Conservation (phyloP, 768 basidiomycete genomes). For the Coprinopsis cinerea region DNA sequence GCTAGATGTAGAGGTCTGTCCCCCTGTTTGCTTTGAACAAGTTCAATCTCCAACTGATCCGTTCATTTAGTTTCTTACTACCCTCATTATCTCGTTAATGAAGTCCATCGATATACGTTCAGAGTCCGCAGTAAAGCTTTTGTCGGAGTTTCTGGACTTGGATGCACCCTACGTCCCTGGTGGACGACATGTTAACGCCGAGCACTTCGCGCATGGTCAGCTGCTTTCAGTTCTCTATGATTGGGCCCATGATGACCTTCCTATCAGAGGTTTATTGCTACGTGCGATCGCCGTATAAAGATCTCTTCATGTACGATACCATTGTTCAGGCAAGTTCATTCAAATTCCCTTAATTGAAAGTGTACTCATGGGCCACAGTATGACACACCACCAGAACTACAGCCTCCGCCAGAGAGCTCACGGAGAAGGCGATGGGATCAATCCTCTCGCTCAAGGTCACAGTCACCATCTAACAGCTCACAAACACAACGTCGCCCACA, state of each 20-base stretch:
- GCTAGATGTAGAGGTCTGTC: conserved; percentile 80
- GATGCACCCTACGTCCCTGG: conserved; percentile 54
- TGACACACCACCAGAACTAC: conserved; percentile 40
- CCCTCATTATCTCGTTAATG: conserved; percentile 85
- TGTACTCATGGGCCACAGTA: conserved; percentile 38
- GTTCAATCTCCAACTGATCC: conserved; percentile 15
- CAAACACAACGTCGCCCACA: not conserved
- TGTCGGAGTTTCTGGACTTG: conserved; percentile 87
- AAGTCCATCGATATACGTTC: conserved; percentile 90
- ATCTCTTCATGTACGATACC: conserved; percentile 76
- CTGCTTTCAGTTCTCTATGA: conserved; percentile 11
- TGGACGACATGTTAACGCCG: conserved; percentile 62
- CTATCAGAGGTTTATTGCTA: conserved; percentile 79
- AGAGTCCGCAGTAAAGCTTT: conserved; percentile 74
- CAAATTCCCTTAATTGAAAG: conserved; percentile 6
- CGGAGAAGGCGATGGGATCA: conserved; percentile 23
- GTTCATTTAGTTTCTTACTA: conserved; percentile 72
- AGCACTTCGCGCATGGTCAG: conserved; percentile 92
- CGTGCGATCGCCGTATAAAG: conserved; percentile 82
- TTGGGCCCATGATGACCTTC: not conserved
- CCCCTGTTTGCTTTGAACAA: conserved; percentile 1
- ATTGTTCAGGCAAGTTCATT: conserved; percentile 61
- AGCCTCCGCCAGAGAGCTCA: conserved; percentile 29
- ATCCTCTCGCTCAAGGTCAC: conserved; percentile 20
- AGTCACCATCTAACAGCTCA: conserved; percentile 8